These are phyloP conservation scores for Saccharomycopsis sp. DNA, from an alignment of 805 yeast species.

Conservation along the genomic window DNA sequence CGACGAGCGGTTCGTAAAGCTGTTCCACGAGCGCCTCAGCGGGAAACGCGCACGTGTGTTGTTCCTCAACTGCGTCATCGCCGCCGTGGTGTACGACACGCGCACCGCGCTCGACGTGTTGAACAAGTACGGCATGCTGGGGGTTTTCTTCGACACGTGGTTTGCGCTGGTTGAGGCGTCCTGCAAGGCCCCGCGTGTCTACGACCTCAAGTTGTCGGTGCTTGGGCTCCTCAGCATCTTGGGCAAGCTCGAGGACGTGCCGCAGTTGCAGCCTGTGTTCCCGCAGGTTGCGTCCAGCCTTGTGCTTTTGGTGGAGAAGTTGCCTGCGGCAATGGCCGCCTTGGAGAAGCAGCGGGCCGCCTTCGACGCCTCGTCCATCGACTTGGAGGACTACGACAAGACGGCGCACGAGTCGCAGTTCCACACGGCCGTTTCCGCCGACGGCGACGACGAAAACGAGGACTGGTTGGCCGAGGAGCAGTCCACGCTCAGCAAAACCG, in stretches of 20 bases:
- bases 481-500: background rate
- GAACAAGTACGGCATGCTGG: slow-evolving; percentile 36
- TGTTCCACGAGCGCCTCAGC: slow-evolving; percentile 2
- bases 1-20: slow-evolving; percentile 3
- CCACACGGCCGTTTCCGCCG: slow-evolving; percentile 24
- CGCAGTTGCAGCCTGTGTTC: slow-evolving; percentile 31
- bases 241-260: slow-evolving; percentile 26
- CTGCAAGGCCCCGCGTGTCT: slow-evolving; percentile 41
- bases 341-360: slow-evolving; percentile 58
- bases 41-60: slow-evolving; percentile 1
- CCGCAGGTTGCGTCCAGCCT: slow-evolving; percentile 46
- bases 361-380: slow-evolving; percentile 34
- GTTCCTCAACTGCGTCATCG: slow-evolving; percentile 37
- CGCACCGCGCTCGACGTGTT: slow-evolving; percentile 44
- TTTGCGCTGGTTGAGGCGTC: slow-evolving; percentile 41
- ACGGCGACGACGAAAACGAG: slow-evolving; percentile 28
- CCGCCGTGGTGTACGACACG: slow-evolving; percentile 60
- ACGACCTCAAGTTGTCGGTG: slow-evolving; percentile 70
- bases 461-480: slow-evolving; percentile 17
- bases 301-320: slow-evolving; percentile 44
- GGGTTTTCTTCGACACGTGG: slow-evolving; percentile 57
- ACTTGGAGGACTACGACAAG: slow-evolving; percentile 27
- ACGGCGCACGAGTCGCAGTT: slow-evolving; percentile 28
- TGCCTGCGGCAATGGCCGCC: slow-evolving; percentile 66
- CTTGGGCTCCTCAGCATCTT: slow-evolving; percentile 57